Evolutionary conservation across 176 grass and related monocot species (phyloP), one percentile per base, ranked within the genome.

Genomic region (Ensete ventricosum): DNA sequence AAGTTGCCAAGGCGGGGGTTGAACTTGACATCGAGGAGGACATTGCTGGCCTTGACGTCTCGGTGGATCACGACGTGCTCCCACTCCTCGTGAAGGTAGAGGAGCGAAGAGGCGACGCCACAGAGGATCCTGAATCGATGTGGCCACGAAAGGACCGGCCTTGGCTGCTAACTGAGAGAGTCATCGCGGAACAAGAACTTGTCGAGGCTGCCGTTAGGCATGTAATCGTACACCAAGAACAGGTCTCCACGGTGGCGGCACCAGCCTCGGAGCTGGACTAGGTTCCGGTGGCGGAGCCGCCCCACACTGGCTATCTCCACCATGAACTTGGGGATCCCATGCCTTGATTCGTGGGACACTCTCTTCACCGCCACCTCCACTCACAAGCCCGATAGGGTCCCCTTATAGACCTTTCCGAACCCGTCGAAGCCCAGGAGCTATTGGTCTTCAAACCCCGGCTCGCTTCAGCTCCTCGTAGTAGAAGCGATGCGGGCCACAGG

Each of bases 151-250:
- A 80, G 34, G 34, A 43, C 34, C 34, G 34, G 4, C 34, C 34
- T 43, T 43, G 34, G 64, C 11, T n/a, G 57, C 50, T 19, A 24
- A 19, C 53, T 26, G 50, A 52, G 24, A 23, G 74, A n/a, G 1
- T 58, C 52, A 27, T n/a, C 50, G 14, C 9, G 8, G 71, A 86
- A 86, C 9, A 86, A 57, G 64, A 23, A 81, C 74, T 58, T 54
- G 59, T 82, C 67, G 23, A 86, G 68, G 60, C 79, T 82, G 55
- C 79, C 79, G 51, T 86, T 86, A 17, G 75, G 74, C 83, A 85
- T 85, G 78, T 81, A 81, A 16, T 85, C 83, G 23, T 85, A 85
- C 50, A 85, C 78, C 17, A 85, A 63, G 19, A 85, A 3, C 52
- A 81, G 83, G 14, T 85, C 83, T 9, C 76, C 72, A 14, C 71